Evolutionary conservation across 1,284 basidiomycete species (phyloP), one percentile per base, ranked within the genome.

Genomic region (Ceratobasidium papillatum): DNA sequence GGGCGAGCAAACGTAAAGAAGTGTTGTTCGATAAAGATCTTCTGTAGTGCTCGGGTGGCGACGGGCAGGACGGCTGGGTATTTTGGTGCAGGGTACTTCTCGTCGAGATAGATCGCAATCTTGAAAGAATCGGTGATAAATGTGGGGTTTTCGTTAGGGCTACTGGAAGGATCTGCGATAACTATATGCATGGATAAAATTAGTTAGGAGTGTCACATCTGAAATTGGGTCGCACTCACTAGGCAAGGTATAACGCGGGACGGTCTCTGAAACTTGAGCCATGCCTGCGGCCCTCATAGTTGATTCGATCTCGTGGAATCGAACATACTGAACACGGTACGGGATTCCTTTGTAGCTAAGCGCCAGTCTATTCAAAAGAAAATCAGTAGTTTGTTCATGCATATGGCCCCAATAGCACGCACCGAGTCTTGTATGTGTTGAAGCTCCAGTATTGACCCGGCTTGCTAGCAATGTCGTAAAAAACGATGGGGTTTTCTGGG

Each of bases 331-430:
- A 47, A 77, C 78, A 19, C 71, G 65, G 74, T 79, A 79, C 11
- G 77, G 75, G n/a, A 79, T 69, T 1, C 75, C 62, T 38, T 78
- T 79, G 61, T 77, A 78, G 74, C 78, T 79, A 1, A 78, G 74
- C 19, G 76, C 68, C 11, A 77, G 38, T 27, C 78, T 77, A n/a
- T 25, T 17, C 1, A 11, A 8, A 14, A 19, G 45, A 4, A 19
- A 19, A 41, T 25, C 32, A 38, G 34, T 4, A 2, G 4, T 9
- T 38, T 36, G 11, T 9, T 47, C 19, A 19, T n/a, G 4, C 19
- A 3, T 17, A 17, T 19, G 32, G 9, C 19, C 12, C 22, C 25
- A 5, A 61, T 30, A 11, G 41, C 9, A 43, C 54, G 8, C n/a
- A 71, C 66, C 66, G 9, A 58, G 66, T 71, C 27, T 59, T 71